A percentile compares a stretch with the other conserved stretches of the same genome.
These are phyloP conservation scores for Apophysomyces sp. DNA, from an alignment of 371 early-diverging fungal species.

Conservation along the genomic window DNA sequence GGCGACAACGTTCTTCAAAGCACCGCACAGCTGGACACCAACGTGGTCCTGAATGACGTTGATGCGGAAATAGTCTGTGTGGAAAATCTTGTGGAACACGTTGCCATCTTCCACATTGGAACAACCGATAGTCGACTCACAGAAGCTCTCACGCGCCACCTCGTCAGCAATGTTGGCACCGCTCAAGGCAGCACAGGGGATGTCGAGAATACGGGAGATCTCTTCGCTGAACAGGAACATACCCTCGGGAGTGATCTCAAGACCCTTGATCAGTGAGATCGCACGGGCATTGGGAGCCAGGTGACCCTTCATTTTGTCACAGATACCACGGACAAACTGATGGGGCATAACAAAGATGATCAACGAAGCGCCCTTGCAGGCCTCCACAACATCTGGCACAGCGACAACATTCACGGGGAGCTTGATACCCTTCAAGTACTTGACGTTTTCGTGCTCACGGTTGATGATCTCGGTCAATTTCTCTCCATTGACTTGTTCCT, in stretches of 20 bases:
- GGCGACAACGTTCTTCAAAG: constrained; percentile 98
- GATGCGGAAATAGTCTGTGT: constrained; percentile 87
- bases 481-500: constrained; percentile 82
- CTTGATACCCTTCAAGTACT: constrained; percentile 87
- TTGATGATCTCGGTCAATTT: constrained; percentile 97
- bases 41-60: constrained; percentile 82
- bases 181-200: constrained; percentile 85
- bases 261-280: constrained; percentile 93
- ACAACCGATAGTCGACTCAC: constrained; percentile 96
- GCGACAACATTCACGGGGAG: constrained; percentile 89
- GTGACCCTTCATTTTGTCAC: constrained; percentile 75
- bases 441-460: constrained; percentile 91
- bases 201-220: constrained; percentile 74
- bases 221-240: constrained; percentile 85
- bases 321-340: constrained; percentile 88
- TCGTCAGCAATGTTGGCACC: constrained; percentile 99
- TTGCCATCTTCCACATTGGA: constrained; percentile 66
- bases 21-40: constrained; percentile 97
- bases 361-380: constrained; percentile 80
- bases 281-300: constrained; percentile 73
- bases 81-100: constrained; percentile 78
- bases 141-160: constrained; percentile 92
- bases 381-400: constrained; percentile 75
- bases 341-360: constrained; percentile 97
- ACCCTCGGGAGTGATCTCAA: constrained; percentile 72